phyloP scores from a whole-genome alignment of 176 grass and related monocot species.

The Bolboschoenus planiculmis region DNA sequence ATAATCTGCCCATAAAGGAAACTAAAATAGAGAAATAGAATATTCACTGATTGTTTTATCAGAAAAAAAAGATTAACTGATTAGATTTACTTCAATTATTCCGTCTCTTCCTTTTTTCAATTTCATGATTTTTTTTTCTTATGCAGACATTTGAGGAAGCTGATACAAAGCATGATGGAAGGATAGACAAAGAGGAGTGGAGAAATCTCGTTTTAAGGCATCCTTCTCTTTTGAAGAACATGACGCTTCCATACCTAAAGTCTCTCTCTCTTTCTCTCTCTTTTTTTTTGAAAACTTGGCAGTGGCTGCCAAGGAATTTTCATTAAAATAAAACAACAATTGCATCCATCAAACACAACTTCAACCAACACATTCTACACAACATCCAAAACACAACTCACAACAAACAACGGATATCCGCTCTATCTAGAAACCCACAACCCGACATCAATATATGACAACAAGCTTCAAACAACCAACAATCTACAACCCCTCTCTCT shows the following conservation, averaged over 20 bases:
- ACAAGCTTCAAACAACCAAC: no score
- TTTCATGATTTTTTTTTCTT: conserved; percentile 11
- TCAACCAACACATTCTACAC: no score
- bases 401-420: no score
- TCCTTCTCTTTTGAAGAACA: conserved; percentile 79
- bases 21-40: conserved; percentile 21
- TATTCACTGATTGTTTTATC: no score
- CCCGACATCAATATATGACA: no score
- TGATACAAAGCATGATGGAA: conserved; percentile 72
- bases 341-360: no score
- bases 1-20: background rate
- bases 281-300: no score
- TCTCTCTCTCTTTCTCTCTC: conserved; percentile 12
- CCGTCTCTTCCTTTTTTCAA: background rate
- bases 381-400: no score
- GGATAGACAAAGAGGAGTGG: conserved; percentile 76
- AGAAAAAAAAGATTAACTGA: conserved; percentile 3
- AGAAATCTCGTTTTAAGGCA: conserved; percentile 57
- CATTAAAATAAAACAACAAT: no score
- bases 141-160: conserved; percentile 64
- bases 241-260: conserved; percentile 70
- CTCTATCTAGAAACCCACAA: no score
- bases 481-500: background rate
- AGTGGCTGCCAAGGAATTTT: no score
- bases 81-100: background rate